phyloP scores from a whole-genome alignment of 2,329 filamentous ascomycete species.

The Aureobasidium sp. region DNA sequence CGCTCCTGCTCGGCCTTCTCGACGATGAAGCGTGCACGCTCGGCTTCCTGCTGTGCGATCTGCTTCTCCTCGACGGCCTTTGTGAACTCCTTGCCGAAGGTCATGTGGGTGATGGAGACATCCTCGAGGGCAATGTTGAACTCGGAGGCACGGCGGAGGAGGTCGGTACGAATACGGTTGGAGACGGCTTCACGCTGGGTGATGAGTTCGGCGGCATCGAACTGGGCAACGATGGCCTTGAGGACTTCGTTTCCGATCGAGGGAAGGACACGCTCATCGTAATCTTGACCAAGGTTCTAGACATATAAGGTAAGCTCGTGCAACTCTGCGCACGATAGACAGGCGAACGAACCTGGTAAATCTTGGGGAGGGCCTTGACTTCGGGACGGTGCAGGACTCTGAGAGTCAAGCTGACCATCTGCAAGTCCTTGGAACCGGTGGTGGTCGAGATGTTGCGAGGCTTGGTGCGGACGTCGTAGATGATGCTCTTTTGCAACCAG shows the following conservation, averaged over 20 bases:
- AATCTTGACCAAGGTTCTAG: slow-evolving; percentile 93
- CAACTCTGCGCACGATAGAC: not conserved
- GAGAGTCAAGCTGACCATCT: slow-evolving; percentile 98
- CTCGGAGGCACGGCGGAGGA: slow-evolving; percentile 85
- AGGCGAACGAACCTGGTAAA: slow-evolving; percentile 75
- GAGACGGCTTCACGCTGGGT: slow-evolving; percentile 97
- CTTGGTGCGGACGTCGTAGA: slow-evolving; percentile 96
- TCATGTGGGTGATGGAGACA: slow-evolving; percentile 99
- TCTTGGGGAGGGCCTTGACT: slow-evolving; percentile 86
- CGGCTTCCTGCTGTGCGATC: slow-evolving; percentile 97
- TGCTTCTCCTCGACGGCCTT: slow-evolving; percentile 99
- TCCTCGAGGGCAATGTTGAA: slow-evolving; percentile 99
- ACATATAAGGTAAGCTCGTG: not conserved
- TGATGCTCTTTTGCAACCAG: slow-evolving; percentile 89
- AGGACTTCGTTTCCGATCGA: slow-evolving; percentile 51
- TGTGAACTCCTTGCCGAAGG: slow-evolving; percentile 98
- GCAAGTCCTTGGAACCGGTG: slow-evolving; percentile 95
- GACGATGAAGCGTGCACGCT: slow-evolving; percentile 94
- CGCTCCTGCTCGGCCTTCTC: slow-evolving; percentile 98
- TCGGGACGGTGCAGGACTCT: slow-evolving; percentile 92
- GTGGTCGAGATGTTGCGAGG: slow-evolving; percentile 96
- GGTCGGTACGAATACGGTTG: slow-evolving; percentile 85
- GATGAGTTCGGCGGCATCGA: slow-evolving; percentile 62
- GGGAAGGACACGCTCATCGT: slow-evolving; percentile 63
- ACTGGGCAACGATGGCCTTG: slow-evolving; percentile 48